A percentile compares a stretch with the other conserved stretches of the same genome.
Conservation (phyloP, 768 basidiomycete species). For the Auriscalpium vulgare region DNA sequence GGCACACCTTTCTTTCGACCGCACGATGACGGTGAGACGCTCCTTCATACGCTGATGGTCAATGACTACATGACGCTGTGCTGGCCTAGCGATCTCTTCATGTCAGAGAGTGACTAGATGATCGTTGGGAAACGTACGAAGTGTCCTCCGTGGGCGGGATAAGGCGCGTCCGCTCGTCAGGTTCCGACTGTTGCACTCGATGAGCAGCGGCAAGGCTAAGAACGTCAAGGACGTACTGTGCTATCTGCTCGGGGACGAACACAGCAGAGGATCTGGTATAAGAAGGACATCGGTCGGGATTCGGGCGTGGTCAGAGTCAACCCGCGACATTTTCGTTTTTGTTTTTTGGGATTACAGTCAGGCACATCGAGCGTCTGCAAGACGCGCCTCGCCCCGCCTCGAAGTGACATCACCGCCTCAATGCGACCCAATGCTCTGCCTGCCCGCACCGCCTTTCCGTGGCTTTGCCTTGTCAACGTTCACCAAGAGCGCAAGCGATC, state of each 20-base stretch:
- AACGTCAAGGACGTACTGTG: not conserved
- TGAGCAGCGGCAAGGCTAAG: too few relatives aligned
- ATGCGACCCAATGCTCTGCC: too few relatives aligned
- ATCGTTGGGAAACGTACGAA: conserved; percentile 16
- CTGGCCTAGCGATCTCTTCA: not conserved
- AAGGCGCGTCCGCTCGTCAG: conserved; percentile 25
- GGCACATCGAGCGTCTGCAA: too few relatives aligned
- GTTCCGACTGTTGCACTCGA: conserved; percentile 14
- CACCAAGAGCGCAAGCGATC: too few relatives aligned
- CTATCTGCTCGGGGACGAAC: not conserved
- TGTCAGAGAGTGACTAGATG: not conserved
- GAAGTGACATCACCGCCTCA: too few relatives aligned
- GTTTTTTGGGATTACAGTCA: not conserved
- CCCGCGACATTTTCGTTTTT: not conserved
- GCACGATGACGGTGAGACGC: conserved; percentile 46
- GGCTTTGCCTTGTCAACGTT: too few relatives aligned
- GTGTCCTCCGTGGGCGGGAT: conserved; percentile 23
- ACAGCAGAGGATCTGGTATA: not conserved
- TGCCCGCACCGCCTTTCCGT: too few relatives aligned
- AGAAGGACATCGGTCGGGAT: not conserved
- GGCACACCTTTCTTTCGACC: conserved; percentile 52
- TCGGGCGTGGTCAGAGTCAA: too few relatives aligned
- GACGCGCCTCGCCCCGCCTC: too few relatives aligned
- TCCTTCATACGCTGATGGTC: conserved; percentile 46
- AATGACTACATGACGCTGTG: conserved; percentile 19